These are phyloP conservation scores for Cymbopogon citratus DNA, from an alignment of 176 grass and related monocot species.

Conservation along the genomic window DNA sequence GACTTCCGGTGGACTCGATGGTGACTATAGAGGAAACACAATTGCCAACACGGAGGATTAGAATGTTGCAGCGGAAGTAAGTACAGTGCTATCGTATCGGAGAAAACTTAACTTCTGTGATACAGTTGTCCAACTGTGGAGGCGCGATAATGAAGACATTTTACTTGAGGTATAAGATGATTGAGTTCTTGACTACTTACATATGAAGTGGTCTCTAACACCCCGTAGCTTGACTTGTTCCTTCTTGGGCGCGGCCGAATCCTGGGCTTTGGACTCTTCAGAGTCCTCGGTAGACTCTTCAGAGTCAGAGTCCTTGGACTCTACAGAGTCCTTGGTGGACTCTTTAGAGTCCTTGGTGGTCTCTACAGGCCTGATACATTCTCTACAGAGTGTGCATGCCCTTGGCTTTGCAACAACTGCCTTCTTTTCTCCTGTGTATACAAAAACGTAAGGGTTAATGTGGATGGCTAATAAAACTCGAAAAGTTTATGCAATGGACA, in stretches of 20 bases:
- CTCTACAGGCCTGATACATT: conserved; percentile 36
- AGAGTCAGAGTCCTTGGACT: too few relatives aligned
- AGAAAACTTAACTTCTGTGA: neutral
- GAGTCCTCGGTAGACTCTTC: too few relatives aligned
- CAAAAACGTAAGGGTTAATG: too few relatives aligned
- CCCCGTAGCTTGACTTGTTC: conserved; percentile 44
- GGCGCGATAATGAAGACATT: neutral
- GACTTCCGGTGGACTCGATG: conserved; percentile 58
- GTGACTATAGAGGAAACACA: conserved; percentile 46
- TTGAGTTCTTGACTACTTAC: conserved; percentile 38
- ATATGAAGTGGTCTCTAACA: conserved; percentile 89
- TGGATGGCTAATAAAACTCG: neutral
- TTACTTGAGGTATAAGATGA: neutral
- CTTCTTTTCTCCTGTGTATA: conserved; percentile 44
- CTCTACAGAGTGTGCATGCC: conserved; percentile 77
- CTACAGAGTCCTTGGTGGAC: too few relatives aligned
- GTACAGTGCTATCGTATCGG: neutral
- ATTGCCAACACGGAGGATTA: neutral
- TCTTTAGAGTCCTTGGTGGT: too few relatives aligned
- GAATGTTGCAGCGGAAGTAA: neutral
- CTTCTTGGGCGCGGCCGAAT: neutral
- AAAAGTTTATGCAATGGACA: neutral
- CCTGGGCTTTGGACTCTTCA: too few relatives aligned
- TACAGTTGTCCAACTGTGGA: neutral
- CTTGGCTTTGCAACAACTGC: conserved; percentile 59